Conservation (phyloP, 2,329 filamentous ascomycete species). For the Colletotrichum horii region DNA sequence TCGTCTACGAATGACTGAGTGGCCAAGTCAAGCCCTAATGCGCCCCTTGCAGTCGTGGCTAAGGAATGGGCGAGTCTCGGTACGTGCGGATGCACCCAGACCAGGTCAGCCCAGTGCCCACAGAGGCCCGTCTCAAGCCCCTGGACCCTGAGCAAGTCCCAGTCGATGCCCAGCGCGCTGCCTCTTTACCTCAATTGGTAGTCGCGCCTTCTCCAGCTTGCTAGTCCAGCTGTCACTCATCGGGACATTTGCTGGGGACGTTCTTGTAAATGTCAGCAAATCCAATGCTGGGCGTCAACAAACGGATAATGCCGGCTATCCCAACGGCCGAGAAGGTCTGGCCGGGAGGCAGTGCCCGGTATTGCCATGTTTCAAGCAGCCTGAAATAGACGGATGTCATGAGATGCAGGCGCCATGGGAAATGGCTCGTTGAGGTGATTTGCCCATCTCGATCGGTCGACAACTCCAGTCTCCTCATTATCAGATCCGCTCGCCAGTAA, state of each 20-base stretch:
- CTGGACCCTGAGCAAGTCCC: neutral
- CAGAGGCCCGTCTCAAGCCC: neutral
- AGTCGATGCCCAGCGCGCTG: neutral
- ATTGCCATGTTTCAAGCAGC: constrained; percentile 12
- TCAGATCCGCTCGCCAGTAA: neutral
- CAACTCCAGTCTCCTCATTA: neutral
- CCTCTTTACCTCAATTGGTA: neutral
- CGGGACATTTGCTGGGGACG: neutral
- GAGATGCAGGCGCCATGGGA: neutral
- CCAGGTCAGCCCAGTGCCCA: neutral
- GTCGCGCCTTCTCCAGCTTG: neutral
- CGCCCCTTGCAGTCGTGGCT: constrained; percentile 12
- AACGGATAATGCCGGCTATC: neutral
- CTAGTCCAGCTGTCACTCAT: neutral
- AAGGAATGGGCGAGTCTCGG: constrained; percentile 4
- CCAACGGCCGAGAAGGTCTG: constrained; percentile 4
- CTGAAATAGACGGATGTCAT: neutral
- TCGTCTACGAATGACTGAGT: neutral
- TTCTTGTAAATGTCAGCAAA: neutral
- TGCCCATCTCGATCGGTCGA: neutral
- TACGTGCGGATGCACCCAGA: neutral
- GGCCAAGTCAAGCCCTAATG: neutral
- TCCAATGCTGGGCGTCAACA: neutral
- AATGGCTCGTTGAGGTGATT: neutral
- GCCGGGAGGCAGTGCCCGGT: neutral